Evolutionary conservation across 805 yeast species (phyloP).

Genomic region (Pichia heedii): DNA sequence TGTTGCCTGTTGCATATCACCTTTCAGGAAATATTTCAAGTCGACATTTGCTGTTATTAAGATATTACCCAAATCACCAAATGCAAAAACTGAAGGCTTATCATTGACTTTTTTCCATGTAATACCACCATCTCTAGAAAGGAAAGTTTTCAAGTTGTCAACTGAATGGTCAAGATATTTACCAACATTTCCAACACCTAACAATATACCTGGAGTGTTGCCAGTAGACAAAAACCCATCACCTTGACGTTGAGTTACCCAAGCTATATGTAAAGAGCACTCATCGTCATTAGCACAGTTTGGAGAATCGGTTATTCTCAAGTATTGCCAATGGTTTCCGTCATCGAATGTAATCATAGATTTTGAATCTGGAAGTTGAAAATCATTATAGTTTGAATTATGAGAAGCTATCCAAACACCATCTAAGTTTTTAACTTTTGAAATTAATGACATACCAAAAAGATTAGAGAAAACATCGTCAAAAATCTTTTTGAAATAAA

Average conservation of each 20-base stretch:
- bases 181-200: conserved; percentile 82
- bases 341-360: conserved; percentile 41
- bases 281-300: conserved; percentile 35
- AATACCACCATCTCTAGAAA: conserved; percentile 73
- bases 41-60: conserved; percentile 47
- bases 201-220: conserved; percentile 45
- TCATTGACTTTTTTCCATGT: conserved; percentile 54
- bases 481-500: conserved; percentile 37
- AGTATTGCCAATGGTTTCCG: conserved; percentile 44
- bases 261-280: conserved; percentile 39
- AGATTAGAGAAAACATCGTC: conserved; percentile 31
- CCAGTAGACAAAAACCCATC: conserved; percentile 36
- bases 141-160: conserved; percentile 33
- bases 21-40: conserved; percentile 10
- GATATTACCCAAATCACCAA: conserved; percentile 75
- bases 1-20: conserved; percentile 26
- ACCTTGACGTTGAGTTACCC: conserved; percentile 30
- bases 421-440: conserved; percentile 43
- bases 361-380: conserved; percentile 12
- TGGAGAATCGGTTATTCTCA: conserved; percentile 37
- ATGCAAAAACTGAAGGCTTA: conserved; percentile 44
- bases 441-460: conserved; percentile 32
- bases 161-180: conserved; percentile 30
- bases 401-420: conserved; percentile 50
- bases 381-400: conserved; percentile 14